phyloP scores from a whole-genome alignment of 805 yeast genomes.

The Groenewaldozyma salmanticensis region DNA sequence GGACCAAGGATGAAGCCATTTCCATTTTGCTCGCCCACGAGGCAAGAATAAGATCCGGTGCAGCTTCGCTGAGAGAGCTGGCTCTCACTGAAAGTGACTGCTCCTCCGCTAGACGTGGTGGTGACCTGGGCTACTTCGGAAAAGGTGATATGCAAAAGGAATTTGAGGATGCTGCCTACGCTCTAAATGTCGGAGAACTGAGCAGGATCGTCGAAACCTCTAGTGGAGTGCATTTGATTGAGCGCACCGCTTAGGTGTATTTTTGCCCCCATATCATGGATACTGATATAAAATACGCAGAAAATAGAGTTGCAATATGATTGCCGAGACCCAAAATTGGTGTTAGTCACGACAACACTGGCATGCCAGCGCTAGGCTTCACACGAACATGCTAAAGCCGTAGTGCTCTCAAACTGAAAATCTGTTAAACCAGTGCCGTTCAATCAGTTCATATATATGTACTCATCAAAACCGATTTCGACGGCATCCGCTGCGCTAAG shows the following conservation, averaged over 20 bases:
- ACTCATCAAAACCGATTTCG: too few species aligned
- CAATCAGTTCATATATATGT: too few species aligned
- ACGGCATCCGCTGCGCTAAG: too few species aligned
- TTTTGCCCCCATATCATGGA: background rate
- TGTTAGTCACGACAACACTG: too few species aligned
- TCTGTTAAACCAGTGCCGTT: too few species aligned
- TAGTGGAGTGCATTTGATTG: slow-evolving; percentile 83
- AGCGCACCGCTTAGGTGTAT: slow-evolving; percentile 70
- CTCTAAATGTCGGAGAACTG: slow-evolving; percentile 69
- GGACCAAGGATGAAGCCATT: slow-evolving; percentile 72
- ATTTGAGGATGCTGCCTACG: slow-evolving; percentile 83
- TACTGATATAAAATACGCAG: background rate
- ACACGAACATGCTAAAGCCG: too few species aligned
- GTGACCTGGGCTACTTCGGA: slow-evolving; percentile 85
- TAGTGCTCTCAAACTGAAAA: too few species aligned
- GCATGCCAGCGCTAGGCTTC: too few species aligned
- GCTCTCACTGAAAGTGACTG: slow-evolving; percentile 86
- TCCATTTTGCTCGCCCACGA: slow-evolving; percentile 50
- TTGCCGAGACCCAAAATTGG: too few species aligned
- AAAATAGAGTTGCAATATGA: background rate
- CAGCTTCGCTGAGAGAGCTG: slow-evolving; percentile 53
- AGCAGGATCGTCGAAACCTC: slow-evolving; percentile 80
- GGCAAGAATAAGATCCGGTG: slow-evolving; percentile 53
- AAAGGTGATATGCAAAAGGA: slow-evolving; percentile 92
- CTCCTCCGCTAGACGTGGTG: slow-evolving; percentile 74